phyloP scores from a whole-genome alignment of 164 flowering plant genomes.

The Nymphaea thermarum region DNA sequence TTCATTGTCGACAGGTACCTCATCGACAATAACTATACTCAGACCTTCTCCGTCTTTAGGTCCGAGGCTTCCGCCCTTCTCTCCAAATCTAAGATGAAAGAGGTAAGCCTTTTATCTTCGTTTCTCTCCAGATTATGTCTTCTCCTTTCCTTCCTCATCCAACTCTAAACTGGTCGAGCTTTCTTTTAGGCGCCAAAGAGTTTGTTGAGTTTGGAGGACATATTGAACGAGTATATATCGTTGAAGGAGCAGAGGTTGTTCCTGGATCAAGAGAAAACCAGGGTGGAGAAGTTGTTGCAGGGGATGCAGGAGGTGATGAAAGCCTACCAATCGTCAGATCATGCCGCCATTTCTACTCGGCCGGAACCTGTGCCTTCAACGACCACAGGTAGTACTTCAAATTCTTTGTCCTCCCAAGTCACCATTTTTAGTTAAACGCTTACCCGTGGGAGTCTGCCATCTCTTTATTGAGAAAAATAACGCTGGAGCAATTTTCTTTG shows the following conservation, averaged over 20 bases:
- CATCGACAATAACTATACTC: constrained; percentile 43
- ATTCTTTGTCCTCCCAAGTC: not conserved
- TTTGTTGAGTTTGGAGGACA: constrained; percentile 55
- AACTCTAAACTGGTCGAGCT: not conserved
- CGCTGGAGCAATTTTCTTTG: no score
- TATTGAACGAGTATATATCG: constrained; percentile 60
- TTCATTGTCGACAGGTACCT: constrained; percentile 85
- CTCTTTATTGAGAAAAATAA: no score
- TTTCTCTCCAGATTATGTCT: not conserved
- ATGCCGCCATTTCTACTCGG: not conserved
- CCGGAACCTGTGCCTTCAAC: not conserved
- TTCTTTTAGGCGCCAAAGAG: constrained; percentile 56
- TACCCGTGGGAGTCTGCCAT: no score
- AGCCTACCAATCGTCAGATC: constrained; percentile 31
- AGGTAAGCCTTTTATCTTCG: constrained; percentile 22
- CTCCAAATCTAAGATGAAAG: constrained; percentile 43
- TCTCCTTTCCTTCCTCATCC: not conserved
- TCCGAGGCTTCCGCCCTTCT: constrained; percentile 66
- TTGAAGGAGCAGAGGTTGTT: constrained; percentile 77
- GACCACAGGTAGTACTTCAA: not conserved
- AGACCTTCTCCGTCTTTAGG: constrained; percentile 58
- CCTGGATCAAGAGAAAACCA: constrained; percentile 51
- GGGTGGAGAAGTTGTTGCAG: constrained; percentile 49
- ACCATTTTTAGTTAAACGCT: no score
- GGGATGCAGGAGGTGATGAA: constrained; percentile 71